These are phyloP conservation scores for Rhododendron williamsianum DNA, from an alignment of 148 eudicot genomes.

Conservation along the genomic window DNA sequence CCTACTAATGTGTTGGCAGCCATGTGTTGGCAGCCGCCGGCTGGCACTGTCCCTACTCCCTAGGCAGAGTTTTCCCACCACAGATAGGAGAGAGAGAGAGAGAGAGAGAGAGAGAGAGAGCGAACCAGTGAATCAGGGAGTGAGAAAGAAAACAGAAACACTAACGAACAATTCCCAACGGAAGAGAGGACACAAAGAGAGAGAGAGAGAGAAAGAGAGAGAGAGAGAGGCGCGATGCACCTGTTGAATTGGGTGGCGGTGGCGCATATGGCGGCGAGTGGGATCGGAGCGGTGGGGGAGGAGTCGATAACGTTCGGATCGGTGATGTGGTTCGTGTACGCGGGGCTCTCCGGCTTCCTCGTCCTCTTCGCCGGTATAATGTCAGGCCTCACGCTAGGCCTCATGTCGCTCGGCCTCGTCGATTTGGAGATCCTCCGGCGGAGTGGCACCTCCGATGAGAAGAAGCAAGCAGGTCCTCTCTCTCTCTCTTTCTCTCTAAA, in stretches of 20 bases:
- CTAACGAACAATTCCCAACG: background rate
- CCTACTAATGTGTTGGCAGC: too few species aligned
- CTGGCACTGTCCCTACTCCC: too few species aligned
- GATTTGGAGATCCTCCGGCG: conserved; percentile 82
- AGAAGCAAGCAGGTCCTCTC: conserved; percentile 18
- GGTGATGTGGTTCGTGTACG: conserved; percentile 51
- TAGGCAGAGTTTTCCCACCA: too few species aligned
- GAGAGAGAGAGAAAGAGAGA: too few species aligned
- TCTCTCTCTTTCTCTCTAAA: background rate
- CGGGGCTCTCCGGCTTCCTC: conserved; percentile 48
- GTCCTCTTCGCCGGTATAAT: conserved; percentile 81
- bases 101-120: background rate
- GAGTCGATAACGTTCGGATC: conserved; percentile 51
- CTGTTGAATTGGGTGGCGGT: conserved; percentile 34
- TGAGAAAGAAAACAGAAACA: background rate
- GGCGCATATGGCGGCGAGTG: conserved; percentile 27
- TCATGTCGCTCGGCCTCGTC: conserved; percentile 82
- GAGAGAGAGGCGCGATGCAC: conserved; percentile 26
- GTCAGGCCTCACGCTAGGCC: conserved; percentile 84
- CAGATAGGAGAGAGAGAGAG: too few species aligned
- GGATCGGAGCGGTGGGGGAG: conserved; percentile 12
- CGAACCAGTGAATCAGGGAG: background rate
- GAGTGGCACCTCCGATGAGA: conserved; percentile 65
- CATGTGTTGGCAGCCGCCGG: too few species aligned
- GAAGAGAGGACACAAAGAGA: background rate